Conservation (phyloP, 2,329 filamentous ascomycete genomes). For the Onygena corvina region DNA sequence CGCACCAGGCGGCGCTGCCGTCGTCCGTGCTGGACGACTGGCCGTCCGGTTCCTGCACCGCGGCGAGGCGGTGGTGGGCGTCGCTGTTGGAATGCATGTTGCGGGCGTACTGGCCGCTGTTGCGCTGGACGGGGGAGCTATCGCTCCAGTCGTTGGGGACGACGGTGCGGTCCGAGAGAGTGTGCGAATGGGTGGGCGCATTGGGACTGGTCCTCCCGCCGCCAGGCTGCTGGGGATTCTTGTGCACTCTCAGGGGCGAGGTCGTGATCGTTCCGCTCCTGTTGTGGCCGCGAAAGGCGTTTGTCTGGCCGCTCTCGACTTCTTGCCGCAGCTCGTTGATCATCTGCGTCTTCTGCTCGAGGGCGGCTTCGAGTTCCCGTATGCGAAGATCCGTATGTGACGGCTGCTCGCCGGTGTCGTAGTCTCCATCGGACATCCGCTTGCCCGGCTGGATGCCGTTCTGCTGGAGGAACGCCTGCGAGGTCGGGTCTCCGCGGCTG, state of each 20-base stretch:
- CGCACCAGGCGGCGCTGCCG: slow-evolving; percentile 70
- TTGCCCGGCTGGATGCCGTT: slow-evolving; percentile 18
- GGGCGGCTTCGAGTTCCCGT: slow-evolving; percentile 58
- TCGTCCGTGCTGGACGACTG: slow-evolving; percentile 56
- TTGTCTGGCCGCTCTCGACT: slow-evolving; percentile 39
- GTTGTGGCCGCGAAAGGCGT: slow-evolving; percentile 20
- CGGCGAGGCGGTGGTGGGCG: slow-evolving; percentile 25
- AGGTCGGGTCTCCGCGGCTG: slow-evolving; percentile 47
- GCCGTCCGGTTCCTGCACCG: slow-evolving; percentile 32
- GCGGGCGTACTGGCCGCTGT: slow-evolving; percentile 12
- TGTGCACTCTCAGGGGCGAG: slow-evolving; percentile 25
- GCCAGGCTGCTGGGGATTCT: slow-evolving; percentile 17
- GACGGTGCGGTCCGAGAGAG: slow-evolving; percentile 33
- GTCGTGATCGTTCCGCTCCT: slow-evolving; percentile 29
- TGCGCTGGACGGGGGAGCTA: slow-evolving; percentile 16
- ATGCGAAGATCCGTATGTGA: slow-evolving; percentile 67
- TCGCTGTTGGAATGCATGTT: slow-evolving; percentile 21
- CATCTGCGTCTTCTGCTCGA: slow-evolving; percentile 58
- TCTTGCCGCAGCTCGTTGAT: slow-evolving; percentile 83
- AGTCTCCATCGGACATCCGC: slow-evolving; percentile 30
- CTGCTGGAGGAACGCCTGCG: slow-evolving; percentile 19
- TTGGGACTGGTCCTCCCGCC: slow-evolving; percentile 22
- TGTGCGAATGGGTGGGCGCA: slow-evolving; percentile 26
- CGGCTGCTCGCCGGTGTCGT: slow-evolving; percentile 45
- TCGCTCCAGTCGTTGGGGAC: slow-evolving; percentile 34